Evolutionary conservation across 1,139 yeast species (phyloP).

Genomic region (Yamadazyma dendronema): DNA sequence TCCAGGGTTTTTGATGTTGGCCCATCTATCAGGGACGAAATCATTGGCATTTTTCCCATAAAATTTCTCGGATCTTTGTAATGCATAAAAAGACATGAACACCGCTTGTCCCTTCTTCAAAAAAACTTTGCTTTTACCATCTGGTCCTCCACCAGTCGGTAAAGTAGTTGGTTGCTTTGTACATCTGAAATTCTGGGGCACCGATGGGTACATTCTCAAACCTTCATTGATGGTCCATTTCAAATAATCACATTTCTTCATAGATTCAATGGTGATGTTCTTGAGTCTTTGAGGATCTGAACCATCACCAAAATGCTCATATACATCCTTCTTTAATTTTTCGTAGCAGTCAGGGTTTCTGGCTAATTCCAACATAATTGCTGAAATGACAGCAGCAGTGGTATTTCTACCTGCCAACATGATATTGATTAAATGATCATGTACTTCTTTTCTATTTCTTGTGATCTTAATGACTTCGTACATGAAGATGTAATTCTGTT

Average conservation of each 20-base stretch:
- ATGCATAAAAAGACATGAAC: conserved; percentile 39
- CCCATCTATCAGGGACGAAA: conserved; percentile 55
- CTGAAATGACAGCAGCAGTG: conserved; percentile 49
- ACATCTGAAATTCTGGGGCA: conserved; percentile 48
- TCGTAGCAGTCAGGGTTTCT: conserved; percentile 37
- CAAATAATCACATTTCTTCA: conserved; percentile 50
- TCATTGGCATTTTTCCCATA: conserved; percentile 50
- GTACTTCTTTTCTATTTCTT: conserved; percentile 42
- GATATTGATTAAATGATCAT: conserved; percentile 48
- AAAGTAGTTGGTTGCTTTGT: conserved; percentile 44
- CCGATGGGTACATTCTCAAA: conserved; percentile 53
- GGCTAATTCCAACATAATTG: conserved; percentile 39
- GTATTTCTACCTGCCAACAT: conserved; percentile 54
- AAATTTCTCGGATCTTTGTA: conserved; percentile 39
- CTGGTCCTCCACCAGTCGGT: conserved; percentile 56
- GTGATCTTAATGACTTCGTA: conserved; percentile 47
- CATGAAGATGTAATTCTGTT: conserved; percentile 43
- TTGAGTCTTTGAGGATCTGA: conserved; percentile 13
- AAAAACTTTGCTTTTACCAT: conserved; percentile 41
- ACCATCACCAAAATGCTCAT: conserved; percentile 26
- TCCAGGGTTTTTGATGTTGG: conserved; percentile 24
- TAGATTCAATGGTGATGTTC: conserved; percentile 37
- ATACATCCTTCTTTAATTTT: conserved; percentile 34
- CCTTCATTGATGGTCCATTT: conserved; percentile 48
- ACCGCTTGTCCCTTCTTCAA: conserved; percentile 44